A percentile compares a stretch with the other conserved stretches of the same genome.
phyloP scores from a whole-genome alignment of 2,329 filamentous ascomycete species.

The Thelonectria discophora region DNA sequence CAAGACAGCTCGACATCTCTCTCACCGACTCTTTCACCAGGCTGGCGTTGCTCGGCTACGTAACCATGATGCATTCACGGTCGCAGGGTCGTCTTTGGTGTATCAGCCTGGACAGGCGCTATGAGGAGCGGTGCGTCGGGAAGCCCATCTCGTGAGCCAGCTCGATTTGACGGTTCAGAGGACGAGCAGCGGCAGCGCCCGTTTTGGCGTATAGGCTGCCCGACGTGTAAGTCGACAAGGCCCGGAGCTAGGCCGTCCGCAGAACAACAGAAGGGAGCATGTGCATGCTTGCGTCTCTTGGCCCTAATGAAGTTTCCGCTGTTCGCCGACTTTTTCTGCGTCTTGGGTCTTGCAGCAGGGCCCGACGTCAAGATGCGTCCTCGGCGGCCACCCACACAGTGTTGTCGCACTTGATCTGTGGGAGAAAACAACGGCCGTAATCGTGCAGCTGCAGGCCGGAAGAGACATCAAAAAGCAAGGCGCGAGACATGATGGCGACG shows the following conservation, averaged over 20 bases:
- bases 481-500: constrained; percentile 13
- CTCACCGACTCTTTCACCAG: constrained; percentile 41
- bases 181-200: not conserved
- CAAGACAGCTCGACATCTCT: constrained; percentile 29
- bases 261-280: constrained; percentile 39
- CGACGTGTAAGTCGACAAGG: constrained; percentile 38
- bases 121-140: constrained; percentile 7
- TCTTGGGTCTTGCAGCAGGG: constrained; percentile 19
- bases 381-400: constrained; percentile 19
- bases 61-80: constrained; percentile 28
- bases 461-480: constrained; percentile 24
- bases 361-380: constrained; percentile 13
- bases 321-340: constrained; percentile 10
- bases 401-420: constrained; percentile 21
- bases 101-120: constrained; percentile 9
- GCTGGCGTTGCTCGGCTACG: constrained; percentile 37
- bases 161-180: no score
- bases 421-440: constrained; percentile 33
- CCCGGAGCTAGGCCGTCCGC: constrained; percentile 32
- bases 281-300: constrained; percentile 31
- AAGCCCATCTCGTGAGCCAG: not conserved
- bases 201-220: not conserved
- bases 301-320: constrained; percentile 18
- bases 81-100: constrained; percentile 31
- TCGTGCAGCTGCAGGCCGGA: constrained; percentile 33